phyloP scores from a whole-genome alignment of 1,284 basidiomycete genomes.

The Chondrostereum purpureum region DNA sequence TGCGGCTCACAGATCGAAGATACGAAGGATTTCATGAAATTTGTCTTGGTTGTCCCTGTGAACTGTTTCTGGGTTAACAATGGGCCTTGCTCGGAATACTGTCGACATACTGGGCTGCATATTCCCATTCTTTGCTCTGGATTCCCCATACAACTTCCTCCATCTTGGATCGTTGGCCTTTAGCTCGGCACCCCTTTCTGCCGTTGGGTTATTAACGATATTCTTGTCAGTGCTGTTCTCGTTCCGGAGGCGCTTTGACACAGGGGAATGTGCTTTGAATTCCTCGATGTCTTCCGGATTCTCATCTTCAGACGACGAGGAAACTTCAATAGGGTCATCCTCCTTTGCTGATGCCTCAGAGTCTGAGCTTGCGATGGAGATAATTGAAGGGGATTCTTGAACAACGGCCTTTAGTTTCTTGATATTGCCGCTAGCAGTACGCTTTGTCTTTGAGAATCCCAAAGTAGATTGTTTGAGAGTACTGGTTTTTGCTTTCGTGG shows the following conservation, averaged over 20 bases:
- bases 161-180: neutral
- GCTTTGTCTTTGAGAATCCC: neutral
- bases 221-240: neutral
- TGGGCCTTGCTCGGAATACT: neutral
- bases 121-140: neutral
- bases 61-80: slow-evolving; percentile 36
- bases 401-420: neutral
- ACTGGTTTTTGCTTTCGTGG: neutral
- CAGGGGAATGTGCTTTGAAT: neutral
- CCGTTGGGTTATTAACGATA: neutral
- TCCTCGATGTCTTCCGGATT: neutral
- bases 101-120: too few species aligned
- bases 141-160: neutral
- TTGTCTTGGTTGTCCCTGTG: slow-evolving; percentile 56
- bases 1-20: slow-evolving; percentile 51
- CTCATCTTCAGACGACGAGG: neutral
- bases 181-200: neutral
- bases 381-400: neutral
- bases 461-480: neutral
- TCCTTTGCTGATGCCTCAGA: too few species aligned
- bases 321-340: neutral
- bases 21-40: slow-evolving; percentile 67
- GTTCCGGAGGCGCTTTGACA: neutral
- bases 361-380: too few species aligned
- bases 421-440: neutral